Base-by-base conservation (phyloP, 306 rosid species). In the Vigna nakashimae region DNA sequence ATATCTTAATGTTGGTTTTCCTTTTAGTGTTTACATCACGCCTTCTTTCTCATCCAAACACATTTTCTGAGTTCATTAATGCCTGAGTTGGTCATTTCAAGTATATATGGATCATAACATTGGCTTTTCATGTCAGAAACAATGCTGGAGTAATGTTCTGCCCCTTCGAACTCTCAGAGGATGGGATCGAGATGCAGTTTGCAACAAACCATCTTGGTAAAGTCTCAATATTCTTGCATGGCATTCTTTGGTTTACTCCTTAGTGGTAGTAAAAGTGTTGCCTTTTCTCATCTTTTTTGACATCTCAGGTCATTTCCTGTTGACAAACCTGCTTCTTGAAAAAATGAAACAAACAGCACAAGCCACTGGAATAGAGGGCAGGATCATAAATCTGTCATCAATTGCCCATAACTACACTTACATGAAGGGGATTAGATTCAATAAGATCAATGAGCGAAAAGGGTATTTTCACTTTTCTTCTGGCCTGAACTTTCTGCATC, bases 141-240 rank as follows among this genome's bases (percentile, higher is more conserved):
- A 95, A 95, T 81, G 99, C 98, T 72, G 97, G 99, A 26, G 86
- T 95, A 24, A 92, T 95, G 99, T 95, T 95, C 82, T 92, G 99
- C 75, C 98, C 98, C 15, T 90, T 87, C 83, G 75, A 75, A 75
- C 92, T 91, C 55, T 92, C 98, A 17, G 87, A 88, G 68, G 96
- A 95, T 70, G 94, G 93, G 32, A 85, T 95, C 67, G 98, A 95
- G 86, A 77, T 83, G 87, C 99, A 95, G 65, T 92, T 92, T 85
- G 96, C 93, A 16, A 95, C 99, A 65, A 95, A 95, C 68, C 94
- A 95, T 82, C 80, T 95, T 7, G 99, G 99, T 95, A 75, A 69
- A 30, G 12, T 73, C 64, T 64, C 53, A 16, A 0, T 15, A 73
- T 45, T 22, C 20, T 6, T 71, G 59, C 50, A 12, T 40, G 17